A percentile compares a stretch with the other conserved stretches of the same genome.
phyloP scores from a whole-genome alignment of 2,329 filamentous ascomycete genomes.

The Fusarium lyarnte region DNA sequence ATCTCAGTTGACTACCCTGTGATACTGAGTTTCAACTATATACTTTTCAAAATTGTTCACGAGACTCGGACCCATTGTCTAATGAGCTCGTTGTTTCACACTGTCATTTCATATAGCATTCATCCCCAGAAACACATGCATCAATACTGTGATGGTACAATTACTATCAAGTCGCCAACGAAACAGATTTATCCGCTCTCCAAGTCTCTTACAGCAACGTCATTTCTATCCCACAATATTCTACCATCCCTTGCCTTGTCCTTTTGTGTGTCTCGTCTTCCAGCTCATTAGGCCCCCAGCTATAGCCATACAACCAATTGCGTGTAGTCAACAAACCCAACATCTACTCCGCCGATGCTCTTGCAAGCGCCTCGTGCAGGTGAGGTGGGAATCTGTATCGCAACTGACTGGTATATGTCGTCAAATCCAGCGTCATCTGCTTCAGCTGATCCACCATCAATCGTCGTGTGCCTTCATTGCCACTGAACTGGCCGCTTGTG shows the following conservation, averaged over 20 bases:
- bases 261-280: conserved; percentile 5
- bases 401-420: conserved; percentile 92
- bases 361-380: conserved; percentile 87
- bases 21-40: neutral
- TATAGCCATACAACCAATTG: conserved; percentile 12
- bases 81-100: neutral
- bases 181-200: conserved; percentile 1
- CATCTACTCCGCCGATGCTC: conserved; percentile 73
- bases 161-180: conserved; percentile 19
- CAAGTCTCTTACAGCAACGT: neutral
- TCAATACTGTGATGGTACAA: conserved; percentile 21
- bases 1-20: neutral
- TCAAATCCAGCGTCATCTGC: conserved; percentile 87
- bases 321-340: conserved; percentile 22
- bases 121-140: neutral
- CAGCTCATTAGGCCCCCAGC: neutral
- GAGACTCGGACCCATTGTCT: neutral
- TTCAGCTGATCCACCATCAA: conserved; percentile 76
- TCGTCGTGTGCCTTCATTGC: conserved; percentile 71
- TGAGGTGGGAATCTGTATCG: conserved; percentile 88
- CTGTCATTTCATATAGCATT: too few relatives aligned
- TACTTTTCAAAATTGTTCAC: too few relatives aligned
- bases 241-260: conserved; percentile 4
- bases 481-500: conserved; percentile 76
- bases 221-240: conserved; percentile 2